These are phyloP conservation scores for Leccinum pachyderme DNA, from an alignment of 1,284 basidiomycete genomes.

Conservation along the genomic window DNA sequence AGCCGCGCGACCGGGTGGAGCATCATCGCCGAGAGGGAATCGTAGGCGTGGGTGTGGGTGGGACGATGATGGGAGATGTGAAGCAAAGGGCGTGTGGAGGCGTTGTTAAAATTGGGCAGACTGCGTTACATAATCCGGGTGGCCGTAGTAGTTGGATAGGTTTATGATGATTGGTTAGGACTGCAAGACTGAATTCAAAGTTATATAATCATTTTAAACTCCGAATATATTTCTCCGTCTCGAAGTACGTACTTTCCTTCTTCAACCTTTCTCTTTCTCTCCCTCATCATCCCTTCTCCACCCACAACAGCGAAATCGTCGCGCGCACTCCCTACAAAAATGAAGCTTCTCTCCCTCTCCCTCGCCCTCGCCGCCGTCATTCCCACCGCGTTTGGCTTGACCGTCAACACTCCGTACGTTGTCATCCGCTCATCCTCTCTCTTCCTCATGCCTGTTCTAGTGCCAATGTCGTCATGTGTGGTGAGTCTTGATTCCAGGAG, in stretches of 20 bases:
- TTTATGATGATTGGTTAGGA: conserved; percentile 34
- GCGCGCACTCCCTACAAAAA: conserved; percentile 32
- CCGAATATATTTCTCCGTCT: conserved; percentile 19
- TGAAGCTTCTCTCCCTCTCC: conserved; percentile 51
- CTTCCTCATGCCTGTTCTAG: conserved; percentile 21
- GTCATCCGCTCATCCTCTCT: conserved; percentile 5
- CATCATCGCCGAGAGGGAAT: conserved; percentile 14
- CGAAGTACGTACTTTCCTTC: neutral
- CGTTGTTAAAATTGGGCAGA: conserved; percentile 89
- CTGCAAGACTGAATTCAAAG: no score
- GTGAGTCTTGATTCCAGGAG: conserved; percentile 38
- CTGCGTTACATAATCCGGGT: conserved; percentile 84
- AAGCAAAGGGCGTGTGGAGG: conserved; percentile 25
- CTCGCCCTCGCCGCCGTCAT: conserved; percentile 46
- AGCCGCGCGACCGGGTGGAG: conserved; percentile 10
- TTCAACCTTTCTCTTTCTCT: neutral
- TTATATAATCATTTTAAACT: conserved; percentile 25
- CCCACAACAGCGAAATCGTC: conserved; percentile 14
- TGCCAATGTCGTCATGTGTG: conserved; percentile 47
- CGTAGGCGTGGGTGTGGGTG: neutral
- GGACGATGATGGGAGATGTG: conserved; percentile 2
- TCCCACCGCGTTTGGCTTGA: conserved; percentile 48
- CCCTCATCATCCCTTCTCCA: no score
- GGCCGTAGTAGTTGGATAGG: conserved; percentile 94
- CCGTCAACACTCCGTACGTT: conserved; percentile 71